These are phyloP conservation scores for Plasmodium blacklocki DNA, from an alignment of 169 alveolate species.

Conservation along the genomic window DNA sequence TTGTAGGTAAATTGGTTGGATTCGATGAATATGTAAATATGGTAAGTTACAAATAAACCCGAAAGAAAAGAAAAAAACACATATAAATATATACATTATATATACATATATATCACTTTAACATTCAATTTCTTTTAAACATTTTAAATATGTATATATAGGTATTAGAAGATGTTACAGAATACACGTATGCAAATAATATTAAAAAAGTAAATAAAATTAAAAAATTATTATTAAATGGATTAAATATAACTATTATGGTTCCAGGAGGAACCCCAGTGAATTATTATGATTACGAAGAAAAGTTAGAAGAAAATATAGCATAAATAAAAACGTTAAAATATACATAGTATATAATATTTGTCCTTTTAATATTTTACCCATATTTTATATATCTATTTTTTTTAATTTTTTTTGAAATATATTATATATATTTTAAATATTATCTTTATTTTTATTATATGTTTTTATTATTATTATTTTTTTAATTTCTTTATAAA, in stretches of 20 bases:
- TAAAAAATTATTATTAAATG: conserved; percentile 86
- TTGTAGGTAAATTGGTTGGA: conserved; percentile 93
- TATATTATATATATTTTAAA: background rate
- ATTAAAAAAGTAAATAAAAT: conserved; percentile 85
- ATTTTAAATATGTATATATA: conserved; percentile 16
- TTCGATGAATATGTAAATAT: conserved; percentile 96
- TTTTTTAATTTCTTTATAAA: no score
- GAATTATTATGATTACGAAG: conserved; percentile 77
- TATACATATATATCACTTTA: background rate
- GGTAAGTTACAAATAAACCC: conserved; percentile 72
- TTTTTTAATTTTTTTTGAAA: conserved; percentile 4
- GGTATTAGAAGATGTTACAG: conserved; percentile 92
- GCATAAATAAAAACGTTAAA: background rate
- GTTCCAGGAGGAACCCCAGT: conserved; percentile 89
- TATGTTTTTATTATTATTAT: no score
- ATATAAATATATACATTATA: background rate
- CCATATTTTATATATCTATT: no score
- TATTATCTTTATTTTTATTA: no score
- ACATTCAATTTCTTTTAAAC: background rate
- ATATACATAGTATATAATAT: background rate
- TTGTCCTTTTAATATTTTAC: no score
- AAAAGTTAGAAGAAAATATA: conserved; percentile 70
- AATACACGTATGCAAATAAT: conserved; percentile 85
- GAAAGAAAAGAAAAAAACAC: conserved; percentile 4
- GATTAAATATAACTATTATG: conserved; percentile 88